A percentile compares a stretch with the other conserved stretches of the same genome.
Conservation (phyloP, 208 protist species). For the Acanthamoeba royreba region DNA sequence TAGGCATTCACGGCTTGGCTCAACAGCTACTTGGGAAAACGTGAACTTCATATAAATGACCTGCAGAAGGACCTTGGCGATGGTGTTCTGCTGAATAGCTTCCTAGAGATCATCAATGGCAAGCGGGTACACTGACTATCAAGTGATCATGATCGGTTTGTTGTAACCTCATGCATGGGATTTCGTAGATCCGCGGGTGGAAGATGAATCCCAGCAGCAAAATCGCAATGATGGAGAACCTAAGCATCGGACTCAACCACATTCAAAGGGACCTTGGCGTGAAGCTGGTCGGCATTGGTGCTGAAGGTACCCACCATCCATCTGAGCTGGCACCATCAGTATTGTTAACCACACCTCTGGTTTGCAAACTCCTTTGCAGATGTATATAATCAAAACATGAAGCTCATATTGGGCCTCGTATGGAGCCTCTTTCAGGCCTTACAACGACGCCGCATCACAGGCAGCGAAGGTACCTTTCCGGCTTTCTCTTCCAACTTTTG, state of each 20-base stretch:
- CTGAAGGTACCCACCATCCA: not conserved
- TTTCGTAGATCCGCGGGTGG: not conserved
- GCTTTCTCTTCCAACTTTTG: not conserved
- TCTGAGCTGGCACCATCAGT: no score
- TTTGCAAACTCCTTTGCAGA: no score
- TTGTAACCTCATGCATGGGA: not conserved
- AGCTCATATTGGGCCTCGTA: not conserved
- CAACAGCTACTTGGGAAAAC: not conserved
- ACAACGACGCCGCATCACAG: not conserved
- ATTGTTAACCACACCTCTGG: no score
- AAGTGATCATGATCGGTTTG: not conserved
- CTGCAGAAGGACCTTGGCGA: not conserved
- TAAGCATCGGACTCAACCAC: not conserved
- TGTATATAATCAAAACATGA: not conserved
- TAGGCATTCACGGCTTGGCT: constrained; percentile 15
- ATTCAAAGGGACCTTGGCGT: not conserved
- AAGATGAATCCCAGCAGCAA: not conserved
- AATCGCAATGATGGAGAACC: not conserved
- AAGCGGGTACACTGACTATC: not conserved
- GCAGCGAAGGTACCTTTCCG: not conserved
- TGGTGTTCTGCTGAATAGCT: not conserved
- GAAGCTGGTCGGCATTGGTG: not conserved
- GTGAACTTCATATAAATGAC: not conserved
- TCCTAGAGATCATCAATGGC: constrained; percentile 36
- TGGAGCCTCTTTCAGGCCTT: not conserved